Conservation (phyloP, 495 filamentous ascomycete species). For the Xylaria sp. region DNA sequence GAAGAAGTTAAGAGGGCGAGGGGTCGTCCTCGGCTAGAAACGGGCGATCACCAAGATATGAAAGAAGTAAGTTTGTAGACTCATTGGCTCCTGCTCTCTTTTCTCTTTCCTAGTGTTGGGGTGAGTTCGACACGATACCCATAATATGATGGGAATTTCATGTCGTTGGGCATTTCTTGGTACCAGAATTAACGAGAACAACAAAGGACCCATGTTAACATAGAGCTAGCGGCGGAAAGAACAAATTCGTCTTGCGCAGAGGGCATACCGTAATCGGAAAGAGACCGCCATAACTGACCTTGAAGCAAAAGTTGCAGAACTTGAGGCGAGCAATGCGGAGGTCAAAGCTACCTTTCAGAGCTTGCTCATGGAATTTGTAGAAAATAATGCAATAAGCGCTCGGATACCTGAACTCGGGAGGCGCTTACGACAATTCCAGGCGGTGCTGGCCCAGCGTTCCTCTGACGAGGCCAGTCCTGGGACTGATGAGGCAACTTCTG, state of each 20-base stretch:
- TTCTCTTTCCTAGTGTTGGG: background rate
- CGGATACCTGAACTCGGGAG: slow-evolving; percentile 58
- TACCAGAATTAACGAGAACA: slow-evolving; percentile 10
- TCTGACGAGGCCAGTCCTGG: slow-evolving; percentile 38
- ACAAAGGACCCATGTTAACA: slow-evolving; percentile 27
- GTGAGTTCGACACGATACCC: slow-evolving; percentile 60
- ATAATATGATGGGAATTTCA: background rate
- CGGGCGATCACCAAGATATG: slow-evolving; percentile 62
- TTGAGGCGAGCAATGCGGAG: slow-evolving; percentile 71
- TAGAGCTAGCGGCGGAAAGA: slow-evolving; percentile 73
- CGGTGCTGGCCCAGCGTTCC: slow-evolving; percentile 41
- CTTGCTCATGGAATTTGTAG: slow-evolving; percentile 67
- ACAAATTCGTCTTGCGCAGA: slow-evolving; percentile 86
- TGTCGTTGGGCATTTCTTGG: background rate
- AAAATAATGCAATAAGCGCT: slow-evolving; percentile 57
- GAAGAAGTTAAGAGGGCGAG: slow-evolving; percentile 61
- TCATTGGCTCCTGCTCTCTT: background rate
- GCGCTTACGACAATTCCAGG: slow-evolving; percentile 47
- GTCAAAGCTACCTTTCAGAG: slow-evolving; percentile 74
- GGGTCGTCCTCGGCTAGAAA: slow-evolving; percentile 73
- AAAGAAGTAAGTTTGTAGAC: slow-evolving; percentile 23
- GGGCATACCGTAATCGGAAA: slow-evolving; percentile 84
- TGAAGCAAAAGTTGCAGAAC: slow-evolving; percentile 67
- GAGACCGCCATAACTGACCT: slow-evolving; percentile 80
- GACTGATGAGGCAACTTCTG: slow-evolving; percentile 10